Conservation (phyloP, 805 yeast species). For the Metschnikowia peoriensis region DNA sequence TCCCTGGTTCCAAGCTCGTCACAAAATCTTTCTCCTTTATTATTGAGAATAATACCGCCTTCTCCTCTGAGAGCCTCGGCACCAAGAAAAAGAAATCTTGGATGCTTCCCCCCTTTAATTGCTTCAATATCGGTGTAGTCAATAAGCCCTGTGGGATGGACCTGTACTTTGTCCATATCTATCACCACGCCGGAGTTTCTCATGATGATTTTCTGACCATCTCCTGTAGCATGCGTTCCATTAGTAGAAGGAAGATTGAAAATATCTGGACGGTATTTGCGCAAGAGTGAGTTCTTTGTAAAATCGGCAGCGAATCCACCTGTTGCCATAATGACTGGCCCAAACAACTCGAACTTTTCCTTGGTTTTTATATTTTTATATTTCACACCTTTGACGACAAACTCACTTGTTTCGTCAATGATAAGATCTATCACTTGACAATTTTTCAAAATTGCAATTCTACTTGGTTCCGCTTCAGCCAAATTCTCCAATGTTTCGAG, state of each 20-base stretch:
- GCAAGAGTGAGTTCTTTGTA: conserved; percentile 49
- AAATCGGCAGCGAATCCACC: conserved; percentile 71
- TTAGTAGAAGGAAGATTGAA: conserved; percentile 57
- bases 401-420: conserved; percentile 23
- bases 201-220: conserved; percentile 57
- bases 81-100: conserved; percentile 56
- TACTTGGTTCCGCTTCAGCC: conserved; percentile 34
- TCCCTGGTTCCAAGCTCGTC: conserved; percentile 63
- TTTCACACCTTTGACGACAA: conserved; percentile 16
- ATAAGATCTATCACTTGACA: conserved; percentile 40
- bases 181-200: conserved; percentile 53
- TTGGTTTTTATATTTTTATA: conserved; percentile 34
- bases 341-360: conserved; percentile 35
- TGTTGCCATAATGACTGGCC: conserved; percentile 61
- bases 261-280: conserved; percentile 58
- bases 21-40: conserved; percentile 53
- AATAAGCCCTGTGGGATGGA: conserved; percentile 66
- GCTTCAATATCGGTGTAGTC: conserved; percentile 47
- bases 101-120: conserved; percentile 34
- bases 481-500: conserved; percentile 19
- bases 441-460: conserved; percentile 29
- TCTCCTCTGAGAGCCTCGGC: conserved; percentile 68
- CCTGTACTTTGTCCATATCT: conserved; percentile 65
- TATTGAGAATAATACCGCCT: conserved; percentile 58
- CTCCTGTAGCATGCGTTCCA: conserved; percentile 62